A percentile compares a stretch with the other conserved stretches of the same genome.
phyloP scores from a whole-genome alignment of 2,329 filamentous ascomycete species.

The Pestalotiopsis fici region DNA sequence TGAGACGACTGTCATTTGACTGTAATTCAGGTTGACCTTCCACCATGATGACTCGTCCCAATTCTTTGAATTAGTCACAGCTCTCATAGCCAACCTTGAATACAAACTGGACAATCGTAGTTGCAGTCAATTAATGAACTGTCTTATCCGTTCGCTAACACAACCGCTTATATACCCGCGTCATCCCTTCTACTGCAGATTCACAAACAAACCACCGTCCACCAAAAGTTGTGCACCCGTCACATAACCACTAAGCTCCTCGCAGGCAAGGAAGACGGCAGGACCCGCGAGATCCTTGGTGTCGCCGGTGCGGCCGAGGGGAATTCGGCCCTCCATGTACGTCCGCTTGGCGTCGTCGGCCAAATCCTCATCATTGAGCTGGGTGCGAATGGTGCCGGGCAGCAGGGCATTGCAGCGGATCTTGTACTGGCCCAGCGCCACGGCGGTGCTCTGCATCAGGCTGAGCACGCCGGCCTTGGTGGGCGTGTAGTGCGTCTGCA shows the following conservation, averaged over 20 bases:
- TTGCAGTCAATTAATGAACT: background rate
- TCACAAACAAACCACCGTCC: conserved; percentile 88
- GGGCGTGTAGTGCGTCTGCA: conserved; percentile 84
- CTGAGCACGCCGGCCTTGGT: conserved; percentile 82
- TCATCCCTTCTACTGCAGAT: conserved; percentile 68
- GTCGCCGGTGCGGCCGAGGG: conserved; percentile 72
- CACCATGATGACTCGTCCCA: no score
- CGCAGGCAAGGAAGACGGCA: conserved; percentile 81
- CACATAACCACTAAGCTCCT: conserved; percentile 77
- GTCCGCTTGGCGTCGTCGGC: conserved; percentile 68
- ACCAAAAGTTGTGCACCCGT: conserved; percentile 83
- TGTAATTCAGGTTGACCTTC: no score
- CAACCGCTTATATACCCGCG: background rate
- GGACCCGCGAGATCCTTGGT: conserved; percentile 79
- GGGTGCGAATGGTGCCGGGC: conserved; percentile 81
- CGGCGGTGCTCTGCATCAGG: conserved; percentile 81
- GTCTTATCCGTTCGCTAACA: background rate
- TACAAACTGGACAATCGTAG: no score
- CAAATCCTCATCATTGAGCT: conserved; percentile 82
- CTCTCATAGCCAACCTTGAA: no score
- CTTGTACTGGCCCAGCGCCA: conserved; percentile 72
- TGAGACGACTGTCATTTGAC: no score
- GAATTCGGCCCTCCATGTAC: conserved; percentile 83
- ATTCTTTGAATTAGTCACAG: no score
- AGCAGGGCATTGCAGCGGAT: conserved; percentile 84